Conservation (phyloP, 108 stramenopile species). For the Skeletonema costatum region DNA sequence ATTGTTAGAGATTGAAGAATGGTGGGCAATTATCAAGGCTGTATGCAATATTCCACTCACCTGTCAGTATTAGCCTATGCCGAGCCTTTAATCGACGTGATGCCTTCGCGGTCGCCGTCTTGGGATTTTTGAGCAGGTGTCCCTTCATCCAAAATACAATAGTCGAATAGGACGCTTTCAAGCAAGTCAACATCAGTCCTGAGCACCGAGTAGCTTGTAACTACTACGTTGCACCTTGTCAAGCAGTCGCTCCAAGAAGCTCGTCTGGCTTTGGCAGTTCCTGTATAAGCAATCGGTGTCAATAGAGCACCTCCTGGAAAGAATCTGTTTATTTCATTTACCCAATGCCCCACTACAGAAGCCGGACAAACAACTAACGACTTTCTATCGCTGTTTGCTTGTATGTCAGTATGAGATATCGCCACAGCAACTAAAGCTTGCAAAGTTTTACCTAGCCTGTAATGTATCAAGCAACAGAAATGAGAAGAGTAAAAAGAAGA, state of each 20-base stretch:
- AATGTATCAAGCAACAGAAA: not conserved
- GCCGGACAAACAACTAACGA: conserved; percentile 86
- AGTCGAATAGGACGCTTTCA: conserved; percentile 58
- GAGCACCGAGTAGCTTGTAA: conserved; percentile 86
- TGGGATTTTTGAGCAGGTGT: conserved; percentile 94
- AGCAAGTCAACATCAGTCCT: conserved; percentile 72
- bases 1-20: conserved; percentile 46
- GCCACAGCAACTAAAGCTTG: conserved; percentile 74
- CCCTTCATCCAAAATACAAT: conserved; percentile 93
- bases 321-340: conserved; percentile 71
- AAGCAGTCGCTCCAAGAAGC: conserved; percentile 17
- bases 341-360: conserved; percentile 87
- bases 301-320: conserved; percentile 61
- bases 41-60: conserved; percentile 14
- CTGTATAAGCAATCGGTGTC: conserved; percentile 49
- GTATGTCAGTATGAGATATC: conserved; percentile 46
- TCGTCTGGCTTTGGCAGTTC: conserved; percentile 36
- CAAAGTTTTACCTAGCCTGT: conserved; percentile 71
- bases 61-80: conserved; percentile 89
- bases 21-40: no score
- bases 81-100: conserved; percentile 66
- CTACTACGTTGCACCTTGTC: conserved; percentile 71
- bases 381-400: conserved; percentile 7
- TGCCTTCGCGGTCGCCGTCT: conserved; percentile 84
- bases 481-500: not conserved